phyloP scores from a whole-genome alignment of 2,329 filamentous ascomycete species.

The Xylaria sp. region DNA sequence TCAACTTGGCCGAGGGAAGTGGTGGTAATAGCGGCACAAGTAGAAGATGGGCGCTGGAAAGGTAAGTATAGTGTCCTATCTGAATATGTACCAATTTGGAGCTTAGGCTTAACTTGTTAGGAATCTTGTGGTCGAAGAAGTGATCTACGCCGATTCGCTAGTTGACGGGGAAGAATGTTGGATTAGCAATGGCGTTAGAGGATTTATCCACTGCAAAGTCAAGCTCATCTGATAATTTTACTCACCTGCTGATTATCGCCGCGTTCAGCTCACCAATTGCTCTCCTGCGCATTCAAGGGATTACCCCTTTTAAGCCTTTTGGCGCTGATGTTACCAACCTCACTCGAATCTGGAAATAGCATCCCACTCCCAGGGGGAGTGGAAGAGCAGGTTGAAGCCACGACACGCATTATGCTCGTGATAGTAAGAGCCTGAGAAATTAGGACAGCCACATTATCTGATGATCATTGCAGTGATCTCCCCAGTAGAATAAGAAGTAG shows the following conservation, averaged over 20 bases:
- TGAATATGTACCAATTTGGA: neutral
- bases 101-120: slow-evolving; percentile 49
- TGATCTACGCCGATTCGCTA: slow-evolving; percentile 69
- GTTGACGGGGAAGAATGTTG: slow-evolving; percentile 81
- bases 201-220: slow-evolving; percentile 69
- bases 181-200: slow-evolving; percentile 88
- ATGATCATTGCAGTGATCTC: no score
- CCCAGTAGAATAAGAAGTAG: no score
- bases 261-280: neutral
- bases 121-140: slow-evolving; percentile 72
- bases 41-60: slow-evolving; percentile 82
- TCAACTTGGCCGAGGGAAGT: slow-evolving; percentile 57
- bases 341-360: no score
- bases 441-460: no score
- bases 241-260: no score
- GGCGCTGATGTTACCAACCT: neutral
- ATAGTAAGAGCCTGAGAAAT: neutral
- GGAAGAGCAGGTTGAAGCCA: no score
- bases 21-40: slow-evolving; percentile 88
- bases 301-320: neutral
- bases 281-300: neutral
- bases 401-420: no score
- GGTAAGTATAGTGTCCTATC: slow-evolving; percentile 52
- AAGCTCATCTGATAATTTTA: slow-evolving; percentile 31
- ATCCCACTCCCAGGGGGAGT: no score